Evolutionary conservation across 2,329 filamentous ascomycete genomes (phyloP).

Genomic region (Aspergillus pseudoviridinutans): DNA sequence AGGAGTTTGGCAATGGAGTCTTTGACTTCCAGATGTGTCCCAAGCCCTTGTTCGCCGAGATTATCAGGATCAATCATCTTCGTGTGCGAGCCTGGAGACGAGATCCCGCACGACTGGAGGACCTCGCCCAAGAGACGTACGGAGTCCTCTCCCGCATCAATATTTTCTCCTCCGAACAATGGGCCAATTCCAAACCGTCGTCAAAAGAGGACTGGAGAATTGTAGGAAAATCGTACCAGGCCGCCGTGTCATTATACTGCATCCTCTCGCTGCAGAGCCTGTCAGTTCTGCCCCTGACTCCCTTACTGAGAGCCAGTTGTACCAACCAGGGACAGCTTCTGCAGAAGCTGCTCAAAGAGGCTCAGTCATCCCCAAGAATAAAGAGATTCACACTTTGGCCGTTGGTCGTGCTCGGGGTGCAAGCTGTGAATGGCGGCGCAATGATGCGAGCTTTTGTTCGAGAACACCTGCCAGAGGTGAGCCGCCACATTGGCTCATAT

Average conservation of each 20-base stretch:
- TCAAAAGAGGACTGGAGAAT: conserved; percentile 25
- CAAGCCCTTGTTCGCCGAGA: conserved; percentile 27
- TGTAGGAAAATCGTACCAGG: conserved; percentile 27
- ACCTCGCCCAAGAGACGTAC: conserved; percentile 14
- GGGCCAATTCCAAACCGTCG: conserved; percentile 24
- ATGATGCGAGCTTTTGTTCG: conserved; percentile 25
- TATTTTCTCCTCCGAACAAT: conserved; percentile 26
- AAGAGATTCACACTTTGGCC: conserved; percentile 34
- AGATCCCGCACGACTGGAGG: background rate
- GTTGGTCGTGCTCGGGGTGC: conserved; percentile 34
- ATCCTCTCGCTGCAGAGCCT: conserved; percentile 35
- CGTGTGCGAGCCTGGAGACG: conserved; percentile 19
- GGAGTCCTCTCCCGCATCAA: conserved; percentile 24
- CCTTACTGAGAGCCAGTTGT: conserved; percentile 6
- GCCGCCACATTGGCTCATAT: conserved; percentile 23
- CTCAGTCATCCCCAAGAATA: conserved; percentile 9
- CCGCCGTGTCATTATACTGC: conserved; percentile 34
- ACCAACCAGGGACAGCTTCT: background rate
- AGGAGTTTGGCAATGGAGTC: conserved; percentile 14
- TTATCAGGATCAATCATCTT: conserved; percentile 36
- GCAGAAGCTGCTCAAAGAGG: conserved; percentile 14
- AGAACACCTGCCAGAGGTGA: conserved; percentile 23
- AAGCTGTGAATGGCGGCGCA: conserved; percentile 20
- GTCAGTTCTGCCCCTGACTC: conserved; percentile 21
- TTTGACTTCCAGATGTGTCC: conserved; percentile 30